These are phyloP conservation scores for Arachis monticola DNA, from an alignment of 331 rosid genomes.

Conservation along the genomic window DNA sequence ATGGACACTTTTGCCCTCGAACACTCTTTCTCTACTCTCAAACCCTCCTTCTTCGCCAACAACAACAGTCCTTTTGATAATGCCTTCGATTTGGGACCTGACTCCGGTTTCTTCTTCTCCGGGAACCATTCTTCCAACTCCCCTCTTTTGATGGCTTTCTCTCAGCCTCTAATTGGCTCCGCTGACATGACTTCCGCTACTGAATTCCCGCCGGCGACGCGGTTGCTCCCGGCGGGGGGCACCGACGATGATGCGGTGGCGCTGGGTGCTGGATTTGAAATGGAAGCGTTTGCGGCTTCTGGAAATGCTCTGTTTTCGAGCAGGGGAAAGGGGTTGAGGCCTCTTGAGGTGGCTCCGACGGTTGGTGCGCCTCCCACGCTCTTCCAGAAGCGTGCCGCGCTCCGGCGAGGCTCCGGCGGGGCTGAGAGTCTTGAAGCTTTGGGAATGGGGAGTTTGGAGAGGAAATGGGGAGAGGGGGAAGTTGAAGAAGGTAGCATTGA, in stretches of 20 bases:
- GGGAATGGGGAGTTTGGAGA: slow-evolving; percentile 38
- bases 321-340: slow-evolving; percentile 40
- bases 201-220: slow-evolving; percentile 41
- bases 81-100: slow-evolving; percentile 49
- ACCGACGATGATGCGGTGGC: slow-evolving; percentile 28
- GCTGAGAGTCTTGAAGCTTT: slow-evolving; percentile 42
- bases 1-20: slow-evolving; percentile 39
- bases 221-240: slow-evolving; percentile 27
- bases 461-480: slow-evolving; percentile 35
- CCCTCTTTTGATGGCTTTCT: slow-evolving; percentile 45
- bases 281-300: neutral
- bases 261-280: no score
- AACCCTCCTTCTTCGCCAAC: slow-evolving; percentile 42
- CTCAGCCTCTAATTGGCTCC: slow-evolving; percentile 39
- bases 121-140: slow-evolving; percentile 42
- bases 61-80: slow-evolving; percentile 38
- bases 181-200: slow-evolving; percentile 42
- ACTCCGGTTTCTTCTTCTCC: slow-evolving; percentile 37
- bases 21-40: slow-evolving; percentile 36
- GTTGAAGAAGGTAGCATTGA: slow-evolving; percentile 35
- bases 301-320: slow-evolving; percentile 43
- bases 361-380: slow-evolving; percentile 48
- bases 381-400: slow-evolving; percentile 56
- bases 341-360: slow-evolving; percentile 42
- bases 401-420: slow-evolving; percentile 37